These are phyloP conservation scores for Parmelia sp. DNA, from an alignment of 495 filamentous ascomycete genomes.

Conservation along the genomic window DNA sequence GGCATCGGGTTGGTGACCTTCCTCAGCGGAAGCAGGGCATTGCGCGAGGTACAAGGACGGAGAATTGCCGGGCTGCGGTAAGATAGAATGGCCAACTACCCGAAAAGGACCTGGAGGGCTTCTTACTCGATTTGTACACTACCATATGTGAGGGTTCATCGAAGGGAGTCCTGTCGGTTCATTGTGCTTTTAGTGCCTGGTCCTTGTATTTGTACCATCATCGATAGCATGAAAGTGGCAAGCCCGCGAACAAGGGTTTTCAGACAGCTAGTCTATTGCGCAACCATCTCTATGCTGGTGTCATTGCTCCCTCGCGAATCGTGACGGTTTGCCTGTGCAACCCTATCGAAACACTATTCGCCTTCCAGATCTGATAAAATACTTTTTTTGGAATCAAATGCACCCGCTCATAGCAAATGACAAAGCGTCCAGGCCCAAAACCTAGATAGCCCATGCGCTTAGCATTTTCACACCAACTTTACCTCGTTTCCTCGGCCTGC, in stretches of 20 bases:
- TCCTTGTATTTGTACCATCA: background rate
- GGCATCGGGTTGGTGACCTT: slow-evolving; percentile 65
- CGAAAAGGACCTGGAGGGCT: background rate
- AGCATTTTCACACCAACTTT: background rate
- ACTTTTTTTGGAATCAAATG: background rate
- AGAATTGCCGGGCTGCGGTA: slow-evolving; percentile 68
- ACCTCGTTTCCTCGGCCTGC: background rate
- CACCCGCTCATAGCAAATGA: background rate
- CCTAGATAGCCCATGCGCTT: background rate
- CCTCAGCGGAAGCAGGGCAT: slow-evolving; percentile 82
- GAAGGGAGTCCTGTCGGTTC: background rate
- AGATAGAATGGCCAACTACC: background rate
- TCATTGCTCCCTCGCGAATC: background rate
- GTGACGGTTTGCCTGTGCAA: background rate
- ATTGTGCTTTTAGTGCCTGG: background rate
- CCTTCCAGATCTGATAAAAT: background rate
- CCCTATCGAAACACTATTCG: background rate
- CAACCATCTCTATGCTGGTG: background rate
- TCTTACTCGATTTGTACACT: background rate
- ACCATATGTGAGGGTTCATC: background rate
- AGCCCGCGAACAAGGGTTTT: background rate
- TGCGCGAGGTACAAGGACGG: slow-evolving; percentile 86
- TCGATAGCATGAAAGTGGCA: background rate
- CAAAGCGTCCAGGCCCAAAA: background rate
- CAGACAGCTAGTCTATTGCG: no score